These are phyloP conservation scores for Suillus ampliporus DNA, from an alignment of 768 basidiomycete genomes.

Conservation along the genomic window DNA sequence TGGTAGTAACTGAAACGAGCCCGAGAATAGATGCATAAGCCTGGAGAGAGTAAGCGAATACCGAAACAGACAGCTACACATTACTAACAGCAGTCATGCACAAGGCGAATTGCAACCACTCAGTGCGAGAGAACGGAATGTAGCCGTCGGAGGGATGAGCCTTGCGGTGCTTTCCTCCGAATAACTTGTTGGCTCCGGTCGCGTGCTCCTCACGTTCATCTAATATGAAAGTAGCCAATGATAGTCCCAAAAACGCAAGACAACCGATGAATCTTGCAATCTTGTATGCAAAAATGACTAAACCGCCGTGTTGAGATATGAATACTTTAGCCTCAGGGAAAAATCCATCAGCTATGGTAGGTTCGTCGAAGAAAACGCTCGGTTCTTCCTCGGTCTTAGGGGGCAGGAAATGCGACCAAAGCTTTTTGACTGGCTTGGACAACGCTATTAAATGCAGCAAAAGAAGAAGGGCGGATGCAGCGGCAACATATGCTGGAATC, in stretches of 20 bases:
- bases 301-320: constrained; percentile 26
- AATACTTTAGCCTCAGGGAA: constrained; percentile 37
- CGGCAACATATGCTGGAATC: constrained; percentile 19
- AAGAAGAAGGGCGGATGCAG: constrained; percentile 15
- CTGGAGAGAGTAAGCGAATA: constrained; percentile 29
- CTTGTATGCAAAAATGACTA: constrained; percentile 28
- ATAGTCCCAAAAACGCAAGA: constrained; percentile 27
- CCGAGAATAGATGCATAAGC: constrained; percentile 48
- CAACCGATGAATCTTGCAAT: constrained; percentile 26
- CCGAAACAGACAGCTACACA: background rate
- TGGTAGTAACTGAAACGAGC: constrained; percentile 41
- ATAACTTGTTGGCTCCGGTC: background rate
- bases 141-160: background rate
- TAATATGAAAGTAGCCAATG: constrained; percentile 14
- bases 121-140: constrained; percentile 1
- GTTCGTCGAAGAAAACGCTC: background rate
- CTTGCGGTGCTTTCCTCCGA: background rate
- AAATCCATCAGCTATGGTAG: constrained; percentile 14
- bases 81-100: constrained; percentile 20
- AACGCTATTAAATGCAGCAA: constrained; percentile 9
- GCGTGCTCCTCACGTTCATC: constrained; percentile 10
- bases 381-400: background rate
- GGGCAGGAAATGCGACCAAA: constrained; percentile 3
- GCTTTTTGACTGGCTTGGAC: constrained; percentile 14
- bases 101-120: constrained; percentile 17